A percentile compares a stretch with the other conserved stretches of the same genome.
phyloP scores from a whole-genome alignment of 2,329 filamentous ascomycete species.

The Venturia asperata region DNA sequence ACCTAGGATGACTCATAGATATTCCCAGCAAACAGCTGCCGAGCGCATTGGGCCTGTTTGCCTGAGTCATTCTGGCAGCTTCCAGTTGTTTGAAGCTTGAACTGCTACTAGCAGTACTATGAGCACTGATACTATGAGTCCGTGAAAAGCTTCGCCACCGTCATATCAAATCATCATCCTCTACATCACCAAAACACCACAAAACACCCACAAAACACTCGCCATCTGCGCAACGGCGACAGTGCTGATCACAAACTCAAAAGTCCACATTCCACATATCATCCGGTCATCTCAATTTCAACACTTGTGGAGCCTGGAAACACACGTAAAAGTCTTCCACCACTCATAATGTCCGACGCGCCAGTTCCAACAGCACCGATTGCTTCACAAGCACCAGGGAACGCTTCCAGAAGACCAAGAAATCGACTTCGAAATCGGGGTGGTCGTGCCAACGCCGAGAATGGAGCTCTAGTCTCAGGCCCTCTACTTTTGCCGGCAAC shows the following conservation, averaged over 20 bases:
- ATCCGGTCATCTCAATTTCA: not conserved
- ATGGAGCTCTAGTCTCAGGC: not conserved
- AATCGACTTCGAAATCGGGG: not conserved
- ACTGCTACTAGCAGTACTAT: too few species aligned
- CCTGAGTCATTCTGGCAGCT: constrained; percentile 5
- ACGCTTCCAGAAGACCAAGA: not conserved
- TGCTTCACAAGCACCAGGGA: not conserved
- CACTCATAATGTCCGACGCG: not conserved
- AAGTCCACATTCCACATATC: not conserved
- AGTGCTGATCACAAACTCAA: not conserved
- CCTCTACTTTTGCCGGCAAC: not conserved
- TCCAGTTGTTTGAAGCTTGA: not conserved
- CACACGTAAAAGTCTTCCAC: not conserved
- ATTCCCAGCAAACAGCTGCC: not conserved
- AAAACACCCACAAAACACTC: not conserved
- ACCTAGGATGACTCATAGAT: too few species aligned
- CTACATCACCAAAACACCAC: constrained; percentile 10
- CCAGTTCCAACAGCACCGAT: not conserved
- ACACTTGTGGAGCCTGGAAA: not conserved
- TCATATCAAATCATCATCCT: not conserved
- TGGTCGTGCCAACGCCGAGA: not conserved
- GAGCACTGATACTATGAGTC: too few species aligned
- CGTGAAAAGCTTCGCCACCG: not conserved
- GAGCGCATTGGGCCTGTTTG: not conserved
- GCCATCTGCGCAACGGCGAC: not conserved